These are phyloP conservation scores for Penicillium simplicissimum DNA, from an alignment of 495 filamentous ascomycete species.

Conservation along the genomic window DNA sequence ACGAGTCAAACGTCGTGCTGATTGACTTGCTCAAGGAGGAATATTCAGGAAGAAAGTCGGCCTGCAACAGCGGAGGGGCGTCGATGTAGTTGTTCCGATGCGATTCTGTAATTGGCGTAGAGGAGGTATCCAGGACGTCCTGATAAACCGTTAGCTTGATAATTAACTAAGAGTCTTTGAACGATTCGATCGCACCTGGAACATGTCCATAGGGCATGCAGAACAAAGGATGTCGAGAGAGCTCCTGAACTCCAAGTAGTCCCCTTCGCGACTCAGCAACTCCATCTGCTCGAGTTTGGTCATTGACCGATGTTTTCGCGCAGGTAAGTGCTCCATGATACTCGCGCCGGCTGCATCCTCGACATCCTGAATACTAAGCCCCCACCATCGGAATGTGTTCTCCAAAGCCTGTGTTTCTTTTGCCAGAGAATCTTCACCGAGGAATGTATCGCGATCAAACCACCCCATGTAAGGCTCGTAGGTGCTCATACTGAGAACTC, in stretches of 20 bases:
- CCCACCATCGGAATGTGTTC: slow-evolving; percentile 43
- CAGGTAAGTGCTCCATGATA: slow-evolving; percentile 10
- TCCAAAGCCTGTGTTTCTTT: slow-evolving; percentile 33
- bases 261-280: slow-evolving; percentile 25
- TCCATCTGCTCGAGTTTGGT: slow-evolving; percentile 34
- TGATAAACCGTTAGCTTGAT: slow-evolving; percentile 31
- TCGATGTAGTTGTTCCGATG: slow-evolving; percentile 63
- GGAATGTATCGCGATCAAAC: slow-evolving; percentile 58
- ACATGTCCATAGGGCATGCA: slow-evolving; percentile 30
- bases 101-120: slow-evolving; percentile 59
- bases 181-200: slow-evolving; percentile 27
- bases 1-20: slow-evolving; percentile 37
- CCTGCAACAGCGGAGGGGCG: slow-evolving; percentile 61
- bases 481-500: slow-evolving; percentile 82
- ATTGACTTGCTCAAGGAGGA: slow-evolving; percentile 37
- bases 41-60: slow-evolving; percentile 43
- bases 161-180: not conserved
- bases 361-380: slow-evolving; percentile 39
- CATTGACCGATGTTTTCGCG: slow-evolving; percentile 9
- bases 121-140: slow-evolving; percentile 60
- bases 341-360: slow-evolving; percentile 27
- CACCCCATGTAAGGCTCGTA: slow-evolving; percentile 79
- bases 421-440: slow-evolving; percentile 21
- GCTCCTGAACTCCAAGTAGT: slow-evolving; percentile 40
- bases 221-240: slow-evolving; percentile 40